Conservation (phyloP, 108 stramenopile species). For the Skeletonema potamos region DNA sequence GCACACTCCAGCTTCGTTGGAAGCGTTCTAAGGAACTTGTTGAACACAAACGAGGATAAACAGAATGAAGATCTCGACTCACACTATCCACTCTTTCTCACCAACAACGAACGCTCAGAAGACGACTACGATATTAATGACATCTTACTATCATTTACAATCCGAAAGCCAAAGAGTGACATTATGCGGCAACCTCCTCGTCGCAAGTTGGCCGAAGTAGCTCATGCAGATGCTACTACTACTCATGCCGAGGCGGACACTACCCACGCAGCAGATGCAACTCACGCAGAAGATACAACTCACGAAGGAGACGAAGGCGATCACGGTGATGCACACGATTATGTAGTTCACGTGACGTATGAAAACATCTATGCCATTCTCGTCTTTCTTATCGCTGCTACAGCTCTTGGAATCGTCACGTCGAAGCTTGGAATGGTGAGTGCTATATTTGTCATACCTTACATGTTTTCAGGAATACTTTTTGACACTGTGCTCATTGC, state of each 20-base stretch:
- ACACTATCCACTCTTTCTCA: background rate
- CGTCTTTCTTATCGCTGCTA: conserved; percentile 35
- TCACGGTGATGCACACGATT: background rate
- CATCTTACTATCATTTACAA: background rate
- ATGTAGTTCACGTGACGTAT: conserved; percentile 30
- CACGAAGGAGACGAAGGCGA: background rate
- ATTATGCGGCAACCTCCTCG: background rate
- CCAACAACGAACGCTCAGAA: background rate
- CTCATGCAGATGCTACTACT: background rate
- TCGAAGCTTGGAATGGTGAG: conserved; percentile 13
- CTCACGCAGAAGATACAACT: background rate
- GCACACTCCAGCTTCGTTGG: background rate
- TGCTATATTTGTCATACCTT: background rate
- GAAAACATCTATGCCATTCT: conserved; percentile 41
- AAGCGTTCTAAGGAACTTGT: background rate
- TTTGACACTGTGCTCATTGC: too few species aligned
- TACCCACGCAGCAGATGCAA: too few species aligned
- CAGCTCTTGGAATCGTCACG: conserved; percentile 21
- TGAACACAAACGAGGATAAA: background rate
- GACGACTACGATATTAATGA: background rate
- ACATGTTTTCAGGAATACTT: background rate
- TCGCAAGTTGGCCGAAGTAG: background rate
- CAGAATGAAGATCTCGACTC: background rate
- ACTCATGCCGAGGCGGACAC: too few species aligned
- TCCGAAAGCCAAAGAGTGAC: background rate